These are phyloP conservation scores for Spergularia bocconei DNA, from an alignment of 148 eudicot species.

Conservation along the genomic window DNA sequence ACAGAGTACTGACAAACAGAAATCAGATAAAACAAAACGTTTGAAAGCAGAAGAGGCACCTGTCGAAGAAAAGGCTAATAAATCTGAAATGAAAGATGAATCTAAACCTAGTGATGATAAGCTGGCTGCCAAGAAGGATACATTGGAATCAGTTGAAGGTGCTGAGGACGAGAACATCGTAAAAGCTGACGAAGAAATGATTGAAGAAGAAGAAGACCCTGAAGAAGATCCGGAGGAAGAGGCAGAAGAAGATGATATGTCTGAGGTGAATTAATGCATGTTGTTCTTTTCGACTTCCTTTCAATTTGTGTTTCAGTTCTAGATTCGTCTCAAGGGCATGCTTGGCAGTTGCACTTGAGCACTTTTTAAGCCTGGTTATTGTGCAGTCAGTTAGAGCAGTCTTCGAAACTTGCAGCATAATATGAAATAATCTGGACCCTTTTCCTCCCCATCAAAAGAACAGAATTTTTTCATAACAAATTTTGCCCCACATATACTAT, in stretches of 20 bases:
- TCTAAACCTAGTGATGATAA: slow-evolving; percentile 36
- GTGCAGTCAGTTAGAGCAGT: too few relatives aligned
- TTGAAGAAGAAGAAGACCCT: slow-evolving; percentile 37
- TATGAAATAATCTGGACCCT: background rate
- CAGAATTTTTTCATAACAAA: background rate
- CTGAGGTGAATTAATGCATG: slow-evolving; percentile 19
- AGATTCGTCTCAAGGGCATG: background rate
- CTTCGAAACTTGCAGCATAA: background rate
- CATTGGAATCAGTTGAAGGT: slow-evolving; percentile 19
- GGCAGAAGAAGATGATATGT: slow-evolving; percentile 61
- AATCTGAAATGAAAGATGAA: slow-evolving; percentile 44
- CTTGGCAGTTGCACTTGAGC: too few relatives aligned
- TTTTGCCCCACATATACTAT: background rate
- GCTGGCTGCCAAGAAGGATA: slow-evolving; percentile 31
- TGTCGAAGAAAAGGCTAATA: slow-evolving; percentile 36
- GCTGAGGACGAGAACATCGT: slow-evolving; percentile 17
- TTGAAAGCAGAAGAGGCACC: slow-evolving; percentile 42
- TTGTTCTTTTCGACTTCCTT: background rate
- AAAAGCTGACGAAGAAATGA: slow-evolving; percentile 29
- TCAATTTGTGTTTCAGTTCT: background rate
- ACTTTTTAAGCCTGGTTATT: background rate
- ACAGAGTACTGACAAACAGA: slow-evolving; percentile 47
- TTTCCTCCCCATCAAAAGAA: background rate
- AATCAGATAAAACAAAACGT: slow-evolving; percentile 52
- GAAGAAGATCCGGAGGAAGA: slow-evolving; percentile 75